A percentile compares a stretch with the other conserved stretches of the same genome.
phyloP scores from a whole-genome alignment of 352 stramenopile genomes.

The Globisporangium uncinulatum region DNA sequence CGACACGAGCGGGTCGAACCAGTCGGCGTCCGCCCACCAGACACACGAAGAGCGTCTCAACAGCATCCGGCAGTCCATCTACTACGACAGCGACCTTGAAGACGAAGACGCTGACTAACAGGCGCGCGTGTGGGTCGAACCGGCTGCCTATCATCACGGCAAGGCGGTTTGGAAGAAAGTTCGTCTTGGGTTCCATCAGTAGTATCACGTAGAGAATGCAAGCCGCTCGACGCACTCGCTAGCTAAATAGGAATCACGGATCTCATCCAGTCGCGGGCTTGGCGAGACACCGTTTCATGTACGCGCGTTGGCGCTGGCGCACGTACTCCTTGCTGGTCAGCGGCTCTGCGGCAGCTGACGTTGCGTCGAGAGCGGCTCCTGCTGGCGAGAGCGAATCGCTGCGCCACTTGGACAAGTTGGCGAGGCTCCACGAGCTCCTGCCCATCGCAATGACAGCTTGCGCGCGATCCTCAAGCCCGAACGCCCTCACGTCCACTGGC shows the following conservation, averaged over 20 bases:
- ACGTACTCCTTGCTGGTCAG: conserved; percentile 41
- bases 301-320: conserved; percentile 60
- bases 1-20: conserved; percentile 15
- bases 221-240: neutral
- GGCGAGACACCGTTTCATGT: conserved; percentile 41
- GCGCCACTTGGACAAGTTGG: conserved; percentile 61
- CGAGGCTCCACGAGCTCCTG: conserved; percentile 46
- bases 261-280: neutral
- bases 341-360: conserved; percentile 4
- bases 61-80: conserved; percentile 80
- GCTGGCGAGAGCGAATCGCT: conserved; percentile 21
- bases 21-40: conserved; percentile 26
- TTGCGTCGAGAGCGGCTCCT: neutral
- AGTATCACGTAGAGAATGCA: neutral
- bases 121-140: neutral
- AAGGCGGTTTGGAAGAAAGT: neutral
- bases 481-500: conserved; percentile 53
- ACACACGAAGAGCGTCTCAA: conserved; percentile 45
- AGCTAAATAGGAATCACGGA: neutral
- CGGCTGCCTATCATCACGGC: neutral
- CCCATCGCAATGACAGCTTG: conserved; percentile 58
- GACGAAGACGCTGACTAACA: conserved; percentile 60
- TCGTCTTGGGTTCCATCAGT: neutral
- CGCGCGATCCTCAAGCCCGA: conserved; percentile 70
- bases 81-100: conserved; percentile 81